Conservation (phyloP, 768 basidiomycete genomes). For the Pholiota molesta region DNA sequence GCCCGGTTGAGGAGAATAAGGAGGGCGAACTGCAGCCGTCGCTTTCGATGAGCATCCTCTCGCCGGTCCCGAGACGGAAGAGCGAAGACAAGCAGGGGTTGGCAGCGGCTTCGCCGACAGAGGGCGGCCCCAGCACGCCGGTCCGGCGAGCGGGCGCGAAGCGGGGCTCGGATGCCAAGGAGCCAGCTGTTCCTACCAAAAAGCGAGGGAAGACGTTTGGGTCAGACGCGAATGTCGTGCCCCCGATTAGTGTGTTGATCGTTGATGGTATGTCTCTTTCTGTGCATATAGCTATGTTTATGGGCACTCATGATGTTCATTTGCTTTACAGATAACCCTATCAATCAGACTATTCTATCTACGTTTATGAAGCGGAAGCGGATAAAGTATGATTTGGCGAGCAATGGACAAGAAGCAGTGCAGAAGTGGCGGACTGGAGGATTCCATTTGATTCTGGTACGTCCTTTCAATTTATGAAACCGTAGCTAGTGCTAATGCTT, state of each 20-base stretch:
- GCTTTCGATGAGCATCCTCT: slow-evolving; percentile 9
- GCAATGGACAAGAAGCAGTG: slow-evolving; percentile 94
- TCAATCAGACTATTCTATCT: slow-evolving; percentile 97
- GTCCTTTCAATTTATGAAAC: slow-evolving; percentile 30
- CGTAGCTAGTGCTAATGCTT: slow-evolving; percentile 4
- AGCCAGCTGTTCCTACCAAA: slow-evolving; percentile 29
- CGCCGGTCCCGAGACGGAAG: slow-evolving; percentile 17
- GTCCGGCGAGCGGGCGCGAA: slow-evolving; percentile 20
- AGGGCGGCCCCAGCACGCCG: slow-evolving; percentile 1
- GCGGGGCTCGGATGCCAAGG: slow-evolving; percentile 26
- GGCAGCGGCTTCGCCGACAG: background rate
- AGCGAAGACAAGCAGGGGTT: slow-evolving; percentile 20
- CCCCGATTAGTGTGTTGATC: slow-evolving; percentile 96
- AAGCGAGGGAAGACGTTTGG: slow-evolving; percentile 51
- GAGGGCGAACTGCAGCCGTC: slow-evolving; percentile 4
- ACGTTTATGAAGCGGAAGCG: slow-evolving; percentile 96
- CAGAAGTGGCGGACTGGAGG: slow-evolving; percentile 91
- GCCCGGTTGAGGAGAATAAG: slow-evolving; percentile 8
- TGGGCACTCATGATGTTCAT: slow-evolving; percentile 12
- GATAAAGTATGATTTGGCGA: slow-evolving; percentile 93
- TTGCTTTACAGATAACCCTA: slow-evolving; percentile 80
- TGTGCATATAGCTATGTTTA: background rate
- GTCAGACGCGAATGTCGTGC: slow-evolving; percentile 75
- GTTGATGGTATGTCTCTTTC: slow-evolving; percentile 80
- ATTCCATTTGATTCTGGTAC: slow-evolving; percentile 94